Conservation (phyloP, 257 asterid species). For the Solanum chiquidenum region DNA sequence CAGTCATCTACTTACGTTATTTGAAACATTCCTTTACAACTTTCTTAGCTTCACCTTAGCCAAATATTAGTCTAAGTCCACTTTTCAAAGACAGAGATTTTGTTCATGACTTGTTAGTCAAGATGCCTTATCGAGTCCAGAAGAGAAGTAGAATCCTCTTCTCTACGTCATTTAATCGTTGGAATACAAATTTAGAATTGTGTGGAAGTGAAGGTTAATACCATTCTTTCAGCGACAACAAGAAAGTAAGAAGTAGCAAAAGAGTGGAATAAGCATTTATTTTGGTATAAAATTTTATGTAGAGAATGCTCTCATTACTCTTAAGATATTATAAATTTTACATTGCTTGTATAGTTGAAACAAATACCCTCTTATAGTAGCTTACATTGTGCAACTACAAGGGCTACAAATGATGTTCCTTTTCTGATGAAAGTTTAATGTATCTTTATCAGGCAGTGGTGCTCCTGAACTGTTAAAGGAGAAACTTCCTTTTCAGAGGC, state of each 20-base stretch:
- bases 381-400: not conserved
- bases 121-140: not conserved
- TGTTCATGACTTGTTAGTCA: not conserved
- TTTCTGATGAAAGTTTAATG: not conserved
- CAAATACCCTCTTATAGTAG: not conserved
- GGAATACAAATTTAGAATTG: not conserved
- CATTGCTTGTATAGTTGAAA: not conserved
- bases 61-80: not conserved
- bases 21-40: not conserved
- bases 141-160: not conserved
- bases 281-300: not conserved
- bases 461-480: not conserved
- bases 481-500: not conserved
- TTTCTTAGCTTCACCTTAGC: not conserved
- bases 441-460: not conserved
- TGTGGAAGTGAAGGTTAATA: not conserved
- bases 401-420: not conserved
- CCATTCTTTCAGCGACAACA: not conserved
- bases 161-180: not conserved
- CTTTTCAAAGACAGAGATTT: not conserved
- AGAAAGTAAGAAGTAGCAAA: not conserved
- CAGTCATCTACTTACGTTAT: not conserved
- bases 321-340: not conserved
- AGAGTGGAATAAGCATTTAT: not conserved
- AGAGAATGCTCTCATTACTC: not conserved